These are phyloP conservation scores for Ophiostoma angusticollis DNA, from an alignment of 2,329 filamentous ascomycete genomes.

Conservation along the genomic window DNA sequence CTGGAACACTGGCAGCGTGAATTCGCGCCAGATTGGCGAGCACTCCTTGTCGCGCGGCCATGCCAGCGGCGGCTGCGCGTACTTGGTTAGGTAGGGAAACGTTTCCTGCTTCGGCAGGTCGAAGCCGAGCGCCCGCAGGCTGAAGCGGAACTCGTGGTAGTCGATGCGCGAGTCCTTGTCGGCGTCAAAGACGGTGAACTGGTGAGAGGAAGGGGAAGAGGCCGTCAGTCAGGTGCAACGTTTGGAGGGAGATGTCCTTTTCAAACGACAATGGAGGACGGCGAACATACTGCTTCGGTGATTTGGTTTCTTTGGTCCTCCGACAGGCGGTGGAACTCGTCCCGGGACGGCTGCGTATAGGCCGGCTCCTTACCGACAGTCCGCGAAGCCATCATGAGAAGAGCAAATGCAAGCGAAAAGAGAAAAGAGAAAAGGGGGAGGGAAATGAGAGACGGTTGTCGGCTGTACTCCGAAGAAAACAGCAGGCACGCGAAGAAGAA, in stretches of 20 bases:
- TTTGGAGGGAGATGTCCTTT: no score
- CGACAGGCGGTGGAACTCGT: constrained; percentile 38
- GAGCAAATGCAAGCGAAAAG: neutral
- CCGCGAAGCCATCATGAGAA: constrained; percentile 15
- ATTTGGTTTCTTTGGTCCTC: constrained; percentile 92
- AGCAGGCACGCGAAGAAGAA: no score
- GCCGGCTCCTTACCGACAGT: constrained; percentile 13
- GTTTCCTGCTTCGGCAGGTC: constrained; percentile 80
- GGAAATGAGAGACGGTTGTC: no score
- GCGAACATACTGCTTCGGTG: constrained; percentile 66
- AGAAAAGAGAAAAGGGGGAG: no score
- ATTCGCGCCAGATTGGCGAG: constrained; percentile 54
- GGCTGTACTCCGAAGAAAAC: no score
- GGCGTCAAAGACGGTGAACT: constrained; percentile 94
- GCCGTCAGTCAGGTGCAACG: no score
- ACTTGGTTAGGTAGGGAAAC: constrained; percentile 63
- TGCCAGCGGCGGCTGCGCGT: constrained; percentile 59
- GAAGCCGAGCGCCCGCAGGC: constrained; percentile 89
- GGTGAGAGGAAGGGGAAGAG: neutral
- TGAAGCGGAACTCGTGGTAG: constrained; percentile 96
- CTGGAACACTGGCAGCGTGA: constrained; percentile 62
- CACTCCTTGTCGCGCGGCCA: constrained; percentile 41
- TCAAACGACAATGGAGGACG: no score
- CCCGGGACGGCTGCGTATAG: constrained; percentile 21
- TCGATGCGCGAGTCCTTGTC: constrained; percentile 91